Evolutionary conservation across 176 grass and related monocot genomes (phyloP).

Genomic region (Otatea glauca): DNA sequence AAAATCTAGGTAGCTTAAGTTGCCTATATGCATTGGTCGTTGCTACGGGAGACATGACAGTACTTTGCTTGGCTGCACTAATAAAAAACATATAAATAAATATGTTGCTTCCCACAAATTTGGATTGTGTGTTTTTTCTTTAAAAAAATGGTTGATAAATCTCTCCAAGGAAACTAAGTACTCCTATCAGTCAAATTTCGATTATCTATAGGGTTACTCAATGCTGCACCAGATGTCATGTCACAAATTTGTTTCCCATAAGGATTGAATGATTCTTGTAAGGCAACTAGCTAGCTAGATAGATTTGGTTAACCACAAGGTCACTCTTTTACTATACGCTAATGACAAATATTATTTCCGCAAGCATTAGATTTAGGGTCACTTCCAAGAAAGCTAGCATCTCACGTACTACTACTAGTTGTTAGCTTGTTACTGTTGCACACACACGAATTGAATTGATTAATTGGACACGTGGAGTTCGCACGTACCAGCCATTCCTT

Average conservation of each 20-base stretch:
- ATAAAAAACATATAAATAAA: background rate
- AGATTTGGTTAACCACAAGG: constrained; percentile 38
- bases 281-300: constrained; percentile 41
- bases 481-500: constrained; percentile 77
- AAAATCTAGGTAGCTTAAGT: background rate
- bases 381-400: constrained; percentile 39
- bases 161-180: background rate
- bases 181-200: background rate
- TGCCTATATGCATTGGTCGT: background rate
- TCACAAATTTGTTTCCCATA: background rate
- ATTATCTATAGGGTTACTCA: constrained; percentile 31
- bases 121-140: background rate
- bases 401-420: background rate
- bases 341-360: background rate
- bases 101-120: background rate
- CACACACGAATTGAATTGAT: background rate
- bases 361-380: constrained; percentile 33
- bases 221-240: constrained; percentile 33
- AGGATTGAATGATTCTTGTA: constrained; percentile 42
- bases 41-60: background rate
- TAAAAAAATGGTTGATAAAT: background rate
- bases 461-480: too few species aligned
- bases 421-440: background rate
- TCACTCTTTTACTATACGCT: constrained; percentile 54
- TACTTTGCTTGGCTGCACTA: background rate